Percentiles rank a stretch among this genome's conserved stretches.
Conservation (phyloP, 352 stramenopile genomes). For the Globisporangium megalacanthum region DNA sequence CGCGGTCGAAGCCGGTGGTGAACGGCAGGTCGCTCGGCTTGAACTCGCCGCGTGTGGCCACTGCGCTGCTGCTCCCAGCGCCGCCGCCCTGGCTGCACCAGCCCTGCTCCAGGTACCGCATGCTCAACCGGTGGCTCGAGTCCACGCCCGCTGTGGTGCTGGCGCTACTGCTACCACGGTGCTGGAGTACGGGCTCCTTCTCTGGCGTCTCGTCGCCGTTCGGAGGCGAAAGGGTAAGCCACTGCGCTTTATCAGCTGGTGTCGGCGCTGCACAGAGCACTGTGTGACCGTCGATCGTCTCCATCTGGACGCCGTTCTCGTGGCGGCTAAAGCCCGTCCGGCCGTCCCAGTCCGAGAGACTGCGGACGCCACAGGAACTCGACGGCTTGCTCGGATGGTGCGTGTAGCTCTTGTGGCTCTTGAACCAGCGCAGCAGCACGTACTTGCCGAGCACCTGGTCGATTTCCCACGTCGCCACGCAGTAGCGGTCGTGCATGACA, state of each 20-base stretch:
- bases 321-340: conserved; percentile 75
- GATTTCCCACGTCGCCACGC: conserved; percentile 64
- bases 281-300: conserved; percentile 66
- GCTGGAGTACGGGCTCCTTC: background rate
- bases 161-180: background rate
- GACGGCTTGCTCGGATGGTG: conserved; percentile 43
- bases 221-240: conserved; percentile 54
- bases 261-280: conserved; percentile 66
- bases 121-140: conserved; percentile 6
- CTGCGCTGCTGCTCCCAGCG: background rate
- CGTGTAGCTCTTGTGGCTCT: conserved; percentile 37
- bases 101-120: conserved; percentile 8
- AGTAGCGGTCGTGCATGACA: conserved; percentile 82
- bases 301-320: conserved; percentile 61
- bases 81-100: background rate
- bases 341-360: conserved; percentile 72
- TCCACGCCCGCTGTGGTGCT: background rate
- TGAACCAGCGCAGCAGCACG: conserved; percentile 74
- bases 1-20: background rate
- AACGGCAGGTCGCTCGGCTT: background rate
- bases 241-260: conserved; percentile 45
- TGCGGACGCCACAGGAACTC: conserved; percentile 57
- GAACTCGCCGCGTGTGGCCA: background rate
- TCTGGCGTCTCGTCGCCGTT: background rate
- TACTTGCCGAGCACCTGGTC: conserved; percentile 38